These are phyloP conservation scores for Penicillium mononematosum DNA, from an alignment of 495 filamentous ascomycete genomes.

Conservation along the genomic window DNA sequence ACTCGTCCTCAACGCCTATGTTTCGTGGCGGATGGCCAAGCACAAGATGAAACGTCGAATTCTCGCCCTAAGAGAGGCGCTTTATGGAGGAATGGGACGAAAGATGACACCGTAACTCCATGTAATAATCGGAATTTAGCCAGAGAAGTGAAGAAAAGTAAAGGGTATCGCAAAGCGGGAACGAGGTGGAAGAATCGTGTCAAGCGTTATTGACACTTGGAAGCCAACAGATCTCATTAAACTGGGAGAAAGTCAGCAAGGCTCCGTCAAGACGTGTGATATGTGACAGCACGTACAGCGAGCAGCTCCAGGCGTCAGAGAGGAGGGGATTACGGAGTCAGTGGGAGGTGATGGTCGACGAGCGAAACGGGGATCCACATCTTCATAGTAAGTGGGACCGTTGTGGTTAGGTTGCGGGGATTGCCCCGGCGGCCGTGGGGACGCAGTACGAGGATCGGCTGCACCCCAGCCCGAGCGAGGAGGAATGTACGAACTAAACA, in stretches of 20 bases:
- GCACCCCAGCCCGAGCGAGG: conserved; percentile 52
- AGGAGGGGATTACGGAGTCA: conserved; percentile 29
- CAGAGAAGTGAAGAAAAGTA: conserved; percentile 19
- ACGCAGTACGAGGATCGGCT: conserved; percentile 21
- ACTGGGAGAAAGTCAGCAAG: conserved; percentile 14
- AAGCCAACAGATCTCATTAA: conserved; percentile 16
- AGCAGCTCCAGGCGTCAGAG: conserved; percentile 36
- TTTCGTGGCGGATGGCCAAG: conserved; percentile 1
- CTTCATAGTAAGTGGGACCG: conserved; percentile 74
- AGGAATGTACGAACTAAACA: conserved; percentile 58
- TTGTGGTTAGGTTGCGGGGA: conserved; percentile 8
- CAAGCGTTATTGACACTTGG: conserved; percentile 6
- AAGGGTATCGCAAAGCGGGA: conserved; percentile 25
- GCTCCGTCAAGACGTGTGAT: background rate
- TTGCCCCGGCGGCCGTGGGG: conserved; percentile 16
- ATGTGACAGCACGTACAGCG: conserved; percentile 30
- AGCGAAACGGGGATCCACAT: conserved; percentile 86
- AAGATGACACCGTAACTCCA: conserved; percentile 22
- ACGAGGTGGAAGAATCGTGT: conserved; percentile 11
- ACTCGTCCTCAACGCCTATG: background rate
- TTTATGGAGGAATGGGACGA: conserved; percentile 1
- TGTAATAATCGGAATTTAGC: conserved; percentile 15
- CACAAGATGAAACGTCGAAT: background rate
- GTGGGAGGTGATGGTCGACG: conserved; percentile 37
- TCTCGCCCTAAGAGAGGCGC: background rate